Evolutionary conservation across 768 basidiomycete genomes (phyloP).

Genomic region (Mycena vitilis): DNA sequence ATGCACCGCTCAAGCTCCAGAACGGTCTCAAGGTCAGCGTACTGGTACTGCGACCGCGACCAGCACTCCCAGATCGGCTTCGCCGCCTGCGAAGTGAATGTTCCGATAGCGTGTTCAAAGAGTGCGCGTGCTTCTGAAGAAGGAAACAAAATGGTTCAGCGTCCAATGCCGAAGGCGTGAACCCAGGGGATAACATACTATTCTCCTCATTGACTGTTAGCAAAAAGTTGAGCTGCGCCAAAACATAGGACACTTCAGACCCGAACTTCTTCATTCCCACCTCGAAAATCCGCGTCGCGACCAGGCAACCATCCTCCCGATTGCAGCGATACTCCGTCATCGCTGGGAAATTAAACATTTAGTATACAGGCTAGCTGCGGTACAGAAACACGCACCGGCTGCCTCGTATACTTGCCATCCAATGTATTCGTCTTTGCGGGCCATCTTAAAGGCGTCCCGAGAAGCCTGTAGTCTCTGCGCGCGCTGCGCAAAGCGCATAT

Average conservation of each 20-base stretch:
- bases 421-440: slow-evolving; percentile 78
- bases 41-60: slow-evolving; percentile 78
- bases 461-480: slow-evolving; percentile 89
- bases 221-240: slow-evolving; percentile 92
- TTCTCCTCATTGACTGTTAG: slow-evolving; percentile 95
- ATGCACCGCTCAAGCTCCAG: slow-evolving; percentile 84
- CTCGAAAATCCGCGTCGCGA: slow-evolving; percentile 94
- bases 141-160: not conserved
- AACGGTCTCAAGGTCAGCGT: slow-evolving; percentile 87
- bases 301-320: slow-evolving; percentile 70
- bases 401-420: slow-evolving; percentile 97
- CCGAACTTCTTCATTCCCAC: slow-evolving; percentile 88
- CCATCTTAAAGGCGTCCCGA: slow-evolving; percentile 82
- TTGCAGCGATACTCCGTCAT: slow-evolving; percentile 93
- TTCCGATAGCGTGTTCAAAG: slow-evolving; percentile 89
- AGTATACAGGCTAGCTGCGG: slow-evolving; percentile 5
- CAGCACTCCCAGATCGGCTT: slow-evolving; percentile 94
- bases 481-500: slow-evolving; percentile 92
- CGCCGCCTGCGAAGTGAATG: slow-evolving; percentile 82
- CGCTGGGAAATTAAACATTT: slow-evolving; percentile 59
- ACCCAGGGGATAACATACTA: slow-evolving; percentile 63
- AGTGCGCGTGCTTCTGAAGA: slow-evolving; percentile 89
- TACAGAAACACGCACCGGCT: slow-evolving; percentile 68
- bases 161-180: not conserved
- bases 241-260: slow-evolving; percentile 86